These are phyloP conservation scores for Cymodocea nodosa DNA, from an alignment of 116 monocot genomes.

Conservation along the genomic window DNA sequence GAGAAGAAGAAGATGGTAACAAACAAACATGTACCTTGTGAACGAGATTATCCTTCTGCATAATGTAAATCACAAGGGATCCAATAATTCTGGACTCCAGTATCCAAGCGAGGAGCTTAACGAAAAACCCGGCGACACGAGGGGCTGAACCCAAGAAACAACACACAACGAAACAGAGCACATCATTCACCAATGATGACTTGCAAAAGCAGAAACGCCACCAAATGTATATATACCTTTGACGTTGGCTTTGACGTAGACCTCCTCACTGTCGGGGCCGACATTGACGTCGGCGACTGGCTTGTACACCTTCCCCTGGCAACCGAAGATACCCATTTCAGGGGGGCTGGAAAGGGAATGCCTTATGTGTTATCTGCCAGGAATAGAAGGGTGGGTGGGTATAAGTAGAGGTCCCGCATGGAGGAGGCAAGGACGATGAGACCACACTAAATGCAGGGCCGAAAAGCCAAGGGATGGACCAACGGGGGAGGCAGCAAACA, in stretches of 20 bases:
- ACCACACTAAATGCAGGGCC: too few relatives aligned
- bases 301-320: conserved; percentile 59
- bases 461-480: too few relatives aligned
- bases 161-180: background rate
- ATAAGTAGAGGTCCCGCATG: too few relatives aligned
- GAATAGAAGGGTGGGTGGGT: too few relatives aligned
- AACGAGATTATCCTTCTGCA: conserved; percentile 60
- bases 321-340: conserved; percentile 53
- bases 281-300: conserved; percentile 53
- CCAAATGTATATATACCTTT: conserved; percentile 39
- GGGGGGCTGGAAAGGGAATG: too few relatives aligned
- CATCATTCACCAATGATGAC: background rate
- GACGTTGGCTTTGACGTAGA: conserved; percentile 55
- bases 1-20: background rate
- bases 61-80: conserved; percentile 28
- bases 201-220: background rate
- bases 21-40: conserved; percentile 44
- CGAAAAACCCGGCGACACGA: conserved; percentile 64
- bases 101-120: conserved; percentile 82
- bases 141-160: conserved; percentile 39
- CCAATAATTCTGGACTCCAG: conserved; percentile 61
- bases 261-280: conserved; percentile 49
- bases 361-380: too few relatives aligned
- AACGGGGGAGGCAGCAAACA: too few relatives aligned
- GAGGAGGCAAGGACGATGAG: too few relatives aligned